Evolutionary conservation across 2,329 filamentous ascomycete species (phyloP).

Genomic region (Cladosporium sp.): DNA sequence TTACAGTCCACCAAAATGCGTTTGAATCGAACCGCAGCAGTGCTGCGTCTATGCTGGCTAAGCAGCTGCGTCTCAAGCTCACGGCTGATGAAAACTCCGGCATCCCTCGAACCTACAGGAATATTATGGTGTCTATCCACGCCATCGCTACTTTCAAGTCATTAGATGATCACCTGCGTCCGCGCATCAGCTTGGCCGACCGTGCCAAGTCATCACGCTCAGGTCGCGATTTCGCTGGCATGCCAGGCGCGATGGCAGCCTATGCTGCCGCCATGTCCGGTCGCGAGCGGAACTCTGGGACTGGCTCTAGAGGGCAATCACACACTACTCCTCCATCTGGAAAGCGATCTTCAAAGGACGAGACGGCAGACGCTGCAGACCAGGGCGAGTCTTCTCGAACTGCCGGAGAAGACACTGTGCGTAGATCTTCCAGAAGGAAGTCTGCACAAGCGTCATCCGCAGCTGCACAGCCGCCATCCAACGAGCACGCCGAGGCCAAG

Average conservation of each 20-base stretch:
- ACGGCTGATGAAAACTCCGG: slow-evolving; percentile 88
- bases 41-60: slow-evolving; percentile 92
- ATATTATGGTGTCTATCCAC: slow-evolving; percentile 98
- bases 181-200: slow-evolving; percentile 80
- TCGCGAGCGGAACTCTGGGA: slow-evolving; percentile 40
- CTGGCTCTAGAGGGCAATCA: slow-evolving; percentile 27
- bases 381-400: slow-evolving; percentile 27
- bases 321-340: slow-evolving; percentile 7
- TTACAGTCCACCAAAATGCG: slow-evolving; percentile 90
- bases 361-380: slow-evolving; percentile 27
- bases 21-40: slow-evolving; percentile 88
- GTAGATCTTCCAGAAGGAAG: slow-evolving; percentile 37
- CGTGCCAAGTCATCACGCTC: slow-evolving; percentile 54
- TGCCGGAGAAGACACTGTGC: slow-evolving; percentile 25
- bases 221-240: slow-evolving; percentile 51
- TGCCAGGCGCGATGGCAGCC: slow-evolving; percentile 70
- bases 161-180: slow-evolving; percentile 90
- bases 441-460: slow-evolving; percentile 29
- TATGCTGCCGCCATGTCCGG: slow-evolving; percentile 72
- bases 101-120: slow-evolving; percentile 82
- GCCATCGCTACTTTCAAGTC: slow-evolving; percentile 98
- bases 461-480: slow-evolving; percentile 17
- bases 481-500: slow-evolving; percentile 17
- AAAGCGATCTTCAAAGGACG: slow-evolving; percentile 22
- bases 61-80: slow-evolving; percentile 87